These are phyloP conservation scores for Sporothrix variecibatus DNA, from an alignment of 2,329 filamentous ascomycete species.

Conservation along the genomic window DNA sequence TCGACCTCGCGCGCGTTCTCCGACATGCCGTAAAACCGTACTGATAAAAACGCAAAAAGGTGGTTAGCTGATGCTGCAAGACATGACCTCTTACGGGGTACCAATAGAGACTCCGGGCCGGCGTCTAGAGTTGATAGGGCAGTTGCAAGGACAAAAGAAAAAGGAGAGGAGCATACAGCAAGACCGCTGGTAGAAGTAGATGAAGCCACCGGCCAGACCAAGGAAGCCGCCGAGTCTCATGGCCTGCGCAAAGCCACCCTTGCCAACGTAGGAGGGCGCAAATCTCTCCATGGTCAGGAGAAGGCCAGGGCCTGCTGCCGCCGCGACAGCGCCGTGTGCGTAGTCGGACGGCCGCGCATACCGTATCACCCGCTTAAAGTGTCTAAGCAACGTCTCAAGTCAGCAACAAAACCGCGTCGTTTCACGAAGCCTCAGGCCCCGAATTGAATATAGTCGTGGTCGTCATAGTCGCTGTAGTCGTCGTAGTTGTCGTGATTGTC, in stretches of 20 bases:
- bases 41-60: conserved; percentile 48
- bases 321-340: conserved; percentile 65
- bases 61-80: neutral
- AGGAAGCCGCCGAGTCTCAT: conserved; percentile 78
- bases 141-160: neutral
- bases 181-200: conserved; percentile 83
- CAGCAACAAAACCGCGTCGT: neutral
- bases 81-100: neutral
- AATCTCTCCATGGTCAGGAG: conserved; percentile 81
- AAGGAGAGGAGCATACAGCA: conserved; percentile 63
- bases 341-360: conserved; percentile 91
- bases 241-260: conserved; percentile 76
- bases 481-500: neutral
- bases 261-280: conserved; percentile 80
- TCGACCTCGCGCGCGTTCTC: conserved; percentile 92
- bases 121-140: too few species aligned
- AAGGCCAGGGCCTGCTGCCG: conserved; percentile 70
- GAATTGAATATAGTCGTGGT: neutral
- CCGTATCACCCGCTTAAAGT: conserved; percentile 83
- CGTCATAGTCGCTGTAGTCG: neutral
- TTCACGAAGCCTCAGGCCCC: neutral
- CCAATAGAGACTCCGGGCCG: too few species aligned
- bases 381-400: conserved; percentile 55
- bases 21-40: conserved; percentile 91
- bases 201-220: conserved; percentile 74